These are phyloP conservation scores for Lyophyllum atratum DNA, from an alignment of 768 basidiomycete genomes.

Conservation along the genomic window DNA sequence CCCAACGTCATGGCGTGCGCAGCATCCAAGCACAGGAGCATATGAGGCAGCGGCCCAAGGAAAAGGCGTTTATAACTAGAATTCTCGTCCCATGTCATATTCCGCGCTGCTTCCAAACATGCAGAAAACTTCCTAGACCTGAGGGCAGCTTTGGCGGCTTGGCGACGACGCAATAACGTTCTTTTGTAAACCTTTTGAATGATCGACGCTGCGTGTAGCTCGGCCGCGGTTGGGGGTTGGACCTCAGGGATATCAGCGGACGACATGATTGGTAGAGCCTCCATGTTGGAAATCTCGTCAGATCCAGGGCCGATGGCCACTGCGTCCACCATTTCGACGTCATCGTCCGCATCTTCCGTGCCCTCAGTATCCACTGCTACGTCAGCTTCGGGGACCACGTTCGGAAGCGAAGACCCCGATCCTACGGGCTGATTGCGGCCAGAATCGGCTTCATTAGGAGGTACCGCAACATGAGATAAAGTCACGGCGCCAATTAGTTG, in stretches of 20 bases:
- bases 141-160: slow-evolving; percentile 6
- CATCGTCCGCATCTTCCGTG: neutral
- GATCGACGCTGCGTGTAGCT: slow-evolving; percentile 23
- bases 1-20: slow-evolving; percentile 22
- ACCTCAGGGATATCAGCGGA: slow-evolving; percentile 2
- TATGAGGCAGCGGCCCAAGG: slow-evolving; percentile 38
- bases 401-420: neutral
- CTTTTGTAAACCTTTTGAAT: slow-evolving; percentile 20
- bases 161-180: slow-evolving; percentile 2
- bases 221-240: slow-evolving; percentile 18
- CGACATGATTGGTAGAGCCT: neutral
- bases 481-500: slow-evolving; percentile 1
- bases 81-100: slow-evolving; percentile 26
- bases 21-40: slow-evolving; percentile 43
- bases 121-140: slow-evolving; percentile 23
- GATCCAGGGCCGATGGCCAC: neutral
- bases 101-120: slow-evolving; percentile 28
- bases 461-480: neutral
- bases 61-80: slow-evolving; percentile 37
- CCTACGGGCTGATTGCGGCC: neutral
- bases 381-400: neutral
- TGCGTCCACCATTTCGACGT: neutral
- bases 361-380: neutral
- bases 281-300: neutral
- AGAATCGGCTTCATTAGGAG: neutral